A percentile compares a stretch with the other conserved stretches of the same genome.
Conservation (phyloP, 164 flowering plant species). For the Liriodendron chinense region DNA sequence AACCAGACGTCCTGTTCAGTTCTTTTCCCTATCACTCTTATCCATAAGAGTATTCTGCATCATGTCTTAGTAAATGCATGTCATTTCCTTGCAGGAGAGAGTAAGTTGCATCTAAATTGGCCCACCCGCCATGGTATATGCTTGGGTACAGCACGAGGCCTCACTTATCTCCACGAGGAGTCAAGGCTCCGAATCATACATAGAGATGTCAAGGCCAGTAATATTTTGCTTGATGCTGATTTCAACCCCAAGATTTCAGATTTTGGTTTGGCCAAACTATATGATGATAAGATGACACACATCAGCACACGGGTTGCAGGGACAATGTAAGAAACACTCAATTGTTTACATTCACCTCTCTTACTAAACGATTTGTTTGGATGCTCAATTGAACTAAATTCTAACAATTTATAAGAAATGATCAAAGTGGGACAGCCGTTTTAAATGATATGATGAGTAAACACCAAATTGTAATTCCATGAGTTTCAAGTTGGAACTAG, state of each 20-base stretch:
- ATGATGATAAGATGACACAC: slow-evolving; percentile 35
- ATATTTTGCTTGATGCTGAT: slow-evolving; percentile 24
- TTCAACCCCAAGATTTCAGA: slow-evolving; percentile 37
- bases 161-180: slow-evolving; percentile 17
- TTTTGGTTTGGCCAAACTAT: slow-evolving; percentile 45
- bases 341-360: too few species aligned
- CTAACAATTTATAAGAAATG: too few species aligned
- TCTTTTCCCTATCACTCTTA: too few species aligned
- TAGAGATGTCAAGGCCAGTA: slow-evolving; percentile 17
- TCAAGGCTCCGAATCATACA: slow-evolving; percentile 17
- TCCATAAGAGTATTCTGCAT: background rate
- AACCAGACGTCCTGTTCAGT: too few species aligned
- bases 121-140: slow-evolving; percentile 9
- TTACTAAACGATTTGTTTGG: too few species aligned
- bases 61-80: background rate
- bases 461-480: too few species aligned
- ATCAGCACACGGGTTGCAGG: slow-evolving; percentile 45
- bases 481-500: too few species aligned
- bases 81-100: background rate
- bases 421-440: too few species aligned
- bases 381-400: too few species aligned
- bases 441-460: too few species aligned
- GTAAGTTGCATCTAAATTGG: slow-evolving; percentile 8
- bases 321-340: slow-evolving; percentile 26
- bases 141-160: slow-evolving; percentile 20